These are phyloP conservation scores for Picea abies DNA, from an alignment of 83 land plant species.

Conservation along the genomic window DNA sequence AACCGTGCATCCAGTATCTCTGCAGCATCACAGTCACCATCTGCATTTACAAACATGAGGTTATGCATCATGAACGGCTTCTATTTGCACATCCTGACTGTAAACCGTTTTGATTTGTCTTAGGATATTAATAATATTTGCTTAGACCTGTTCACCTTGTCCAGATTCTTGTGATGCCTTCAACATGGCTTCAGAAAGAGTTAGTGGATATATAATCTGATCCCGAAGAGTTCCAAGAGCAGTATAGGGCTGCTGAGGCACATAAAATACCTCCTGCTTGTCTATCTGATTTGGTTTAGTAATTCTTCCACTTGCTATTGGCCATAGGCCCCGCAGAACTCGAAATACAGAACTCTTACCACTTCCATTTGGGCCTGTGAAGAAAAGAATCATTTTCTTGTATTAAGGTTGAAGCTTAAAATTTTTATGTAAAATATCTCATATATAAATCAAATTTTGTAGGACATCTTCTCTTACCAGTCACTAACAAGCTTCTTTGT, in stretches of 20 bases:
- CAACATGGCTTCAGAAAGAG: conserved; percentile 74
- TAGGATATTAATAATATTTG: neutral
- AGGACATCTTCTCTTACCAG: conserved; percentile 58
- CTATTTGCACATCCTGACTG: neutral
- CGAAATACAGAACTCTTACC: conserved; percentile 97
- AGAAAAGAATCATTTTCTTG: neutral
- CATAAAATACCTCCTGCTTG: conserved; percentile 71
- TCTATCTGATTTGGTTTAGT: conserved; percentile 48
- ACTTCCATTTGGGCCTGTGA: conserved; percentile 96
- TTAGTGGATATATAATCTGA: conserved; percentile 97
- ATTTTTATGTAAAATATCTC: neutral
- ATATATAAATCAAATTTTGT: neutral
- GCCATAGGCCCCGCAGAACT: conserved; percentile 95
- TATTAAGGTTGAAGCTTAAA: neutral
- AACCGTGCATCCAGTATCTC: conserved; percentile 61
- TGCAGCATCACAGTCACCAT: conserved; percentile 32
- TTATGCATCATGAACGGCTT: neutral
- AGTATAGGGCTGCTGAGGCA: conserved; percentile 96
- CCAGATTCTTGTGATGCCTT: conserved; percentile 43
- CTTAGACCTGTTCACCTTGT: conserved; percentile 43
- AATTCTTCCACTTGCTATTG: conserved; percentile 78
- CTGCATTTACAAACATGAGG: conserved; percentile 23
- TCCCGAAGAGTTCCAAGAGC: conserved; percentile 96
- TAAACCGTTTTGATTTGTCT: neutral
- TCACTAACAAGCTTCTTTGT: conserved; percentile 85